A percentile compares a stretch with the other conserved stretches of the same genome.
These are phyloP conservation scores for Boletus vermiculosoides DNA, from an alignment of 768 basidiomycete species.

Conservation along the genomic window DNA sequence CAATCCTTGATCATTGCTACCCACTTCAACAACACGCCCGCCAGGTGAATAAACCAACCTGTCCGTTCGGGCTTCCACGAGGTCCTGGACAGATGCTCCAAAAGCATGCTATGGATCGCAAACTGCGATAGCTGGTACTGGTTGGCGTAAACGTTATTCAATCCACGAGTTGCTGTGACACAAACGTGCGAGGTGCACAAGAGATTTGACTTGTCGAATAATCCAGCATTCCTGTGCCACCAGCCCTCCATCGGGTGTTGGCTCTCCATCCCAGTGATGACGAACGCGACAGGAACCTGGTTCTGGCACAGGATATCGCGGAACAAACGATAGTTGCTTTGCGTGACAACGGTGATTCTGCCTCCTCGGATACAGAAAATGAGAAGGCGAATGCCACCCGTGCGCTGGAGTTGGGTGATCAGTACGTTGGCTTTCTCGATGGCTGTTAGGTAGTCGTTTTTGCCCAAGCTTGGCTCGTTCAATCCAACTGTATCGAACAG, in stretches of 20 bases:
- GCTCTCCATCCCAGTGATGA: slow-evolving; percentile 33
- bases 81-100: slow-evolving; percentile 11
- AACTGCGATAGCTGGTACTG: slow-evolving; percentile 35
- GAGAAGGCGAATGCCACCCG: slow-evolving; percentile 29
- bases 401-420: slow-evolving; percentile 28
- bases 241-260: slow-evolving; percentile 31
- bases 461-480: slow-evolving; percentile 25
- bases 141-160: slow-evolving; percentile 15
- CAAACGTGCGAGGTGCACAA: slow-evolving; percentile 37
- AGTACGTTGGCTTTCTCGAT: slow-evolving; percentile 32
- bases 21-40: slow-evolving; percentile 22
- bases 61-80: slow-evolving; percentile 23
- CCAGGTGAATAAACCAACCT: slow-evolving; percentile 24
- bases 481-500: slow-evolving; percentile 35
- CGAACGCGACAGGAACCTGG: slow-evolving; percentile 31
- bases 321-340: slow-evolving; percentile 31
- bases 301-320: slow-evolving; percentile 27
- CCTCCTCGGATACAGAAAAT: slow-evolving; percentile 35
- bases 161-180: slow-evolving; percentile 35
- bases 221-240: slow-evolving; percentile 32
- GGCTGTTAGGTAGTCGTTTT: slow-evolving; percentile 21
- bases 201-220: slow-evolving; percentile 24
- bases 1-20: slow-evolving; percentile 8
- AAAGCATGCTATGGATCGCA: slow-evolving; percentile 23
- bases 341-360: slow-evolving; percentile 25